phyloP scores from a whole-genome alignment of 108 stramenopile species.

The Asterionellopsis glacialis region DNA sequence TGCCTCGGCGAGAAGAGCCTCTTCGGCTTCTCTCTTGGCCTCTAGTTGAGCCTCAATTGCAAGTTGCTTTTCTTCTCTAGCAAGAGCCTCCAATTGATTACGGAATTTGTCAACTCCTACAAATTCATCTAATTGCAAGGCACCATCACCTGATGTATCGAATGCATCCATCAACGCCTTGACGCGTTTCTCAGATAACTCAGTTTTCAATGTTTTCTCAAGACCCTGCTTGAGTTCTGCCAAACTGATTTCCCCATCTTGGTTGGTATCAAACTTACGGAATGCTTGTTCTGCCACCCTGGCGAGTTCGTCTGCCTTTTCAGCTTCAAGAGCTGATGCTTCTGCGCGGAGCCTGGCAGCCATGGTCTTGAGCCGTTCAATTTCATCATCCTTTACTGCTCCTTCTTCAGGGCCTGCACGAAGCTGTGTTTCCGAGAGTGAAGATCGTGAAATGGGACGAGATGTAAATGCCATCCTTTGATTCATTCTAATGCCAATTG shows the following conservation, averaged over 20 bases:
- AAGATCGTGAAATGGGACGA: background rate
- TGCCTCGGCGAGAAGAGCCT: slow-evolving; percentile 40
- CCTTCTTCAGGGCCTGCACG: background rate
- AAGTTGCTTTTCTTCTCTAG: slow-evolving; percentile 69
- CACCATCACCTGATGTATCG: slow-evolving; percentile 70
- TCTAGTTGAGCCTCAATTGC: slow-evolving; percentile 50
- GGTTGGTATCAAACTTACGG: slow-evolving; percentile 69
- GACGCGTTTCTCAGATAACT: slow-evolving; percentile 64
- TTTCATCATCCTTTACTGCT: slow-evolving; percentile 52
- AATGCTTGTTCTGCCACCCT: slow-evolving; percentile 68
- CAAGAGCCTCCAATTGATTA: slow-evolving; percentile 61
- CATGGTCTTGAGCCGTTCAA: slow-evolving; percentile 64
- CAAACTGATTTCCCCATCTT: slow-evolving; percentile 66
- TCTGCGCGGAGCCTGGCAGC: slow-evolving; percentile 79
- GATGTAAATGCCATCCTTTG: background rate
- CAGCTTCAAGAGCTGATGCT: slow-evolving; percentile 72
- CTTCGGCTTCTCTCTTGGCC: slow-evolving; percentile 50
- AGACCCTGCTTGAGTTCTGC: slow-evolving; percentile 72
- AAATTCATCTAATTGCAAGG: slow-evolving; percentile 73
- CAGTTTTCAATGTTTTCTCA: slow-evolving; percentile 72
- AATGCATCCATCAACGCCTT: slow-evolving; percentile 69
- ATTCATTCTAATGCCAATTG: background rate
- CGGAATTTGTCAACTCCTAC: slow-evolving; percentile 67
- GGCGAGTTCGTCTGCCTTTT: slow-evolving; percentile 69
- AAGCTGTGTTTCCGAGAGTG: background rate